Percentiles rank a stretch among this genome's conserved stretches.
Conservation (phyloP, 192 early-diverging fungal genomes). For the Spizellomyces sp. region DNA sequence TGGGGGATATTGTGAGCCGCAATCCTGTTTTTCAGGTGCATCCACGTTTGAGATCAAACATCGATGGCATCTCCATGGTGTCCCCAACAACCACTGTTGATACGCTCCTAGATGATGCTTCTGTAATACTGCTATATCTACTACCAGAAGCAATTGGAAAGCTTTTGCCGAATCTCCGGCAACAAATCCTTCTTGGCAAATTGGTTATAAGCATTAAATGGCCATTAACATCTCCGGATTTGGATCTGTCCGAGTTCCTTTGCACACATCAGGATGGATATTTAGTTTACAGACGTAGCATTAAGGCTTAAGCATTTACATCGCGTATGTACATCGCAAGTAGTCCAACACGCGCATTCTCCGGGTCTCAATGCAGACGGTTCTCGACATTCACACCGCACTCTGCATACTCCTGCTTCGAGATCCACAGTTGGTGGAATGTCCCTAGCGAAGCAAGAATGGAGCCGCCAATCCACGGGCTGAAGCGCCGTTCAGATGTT, state of each 20-base stretch:
- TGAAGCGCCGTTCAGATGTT: constrained; percentile 83
- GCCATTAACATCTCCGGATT: background rate
- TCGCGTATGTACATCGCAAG: background rate
- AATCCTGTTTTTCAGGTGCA: background rate
- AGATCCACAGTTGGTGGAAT: constrained; percentile 99
- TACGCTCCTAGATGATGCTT: background rate
- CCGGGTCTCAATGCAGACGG: constrained; percentile 37
- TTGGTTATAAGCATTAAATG: constrained; percentile 9
- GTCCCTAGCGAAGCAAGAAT: constrained; percentile 93
- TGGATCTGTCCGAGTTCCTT: background rate
- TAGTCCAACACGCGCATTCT: background rate
- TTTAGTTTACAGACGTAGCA: constrained; percentile 2
- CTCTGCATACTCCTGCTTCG: constrained; percentile 93
- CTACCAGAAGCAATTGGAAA: constrained; percentile 10
- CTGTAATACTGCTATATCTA: background rate
- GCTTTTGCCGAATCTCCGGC: background rate
- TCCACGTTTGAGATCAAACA: background rate
- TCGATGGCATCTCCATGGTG: background rate
- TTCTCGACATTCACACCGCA: constrained; percentile 81
- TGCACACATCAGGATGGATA: background rate
- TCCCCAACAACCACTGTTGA: background rate
- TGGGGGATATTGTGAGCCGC: background rate
- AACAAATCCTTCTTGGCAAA: background rate
- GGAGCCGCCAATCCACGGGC: constrained; percentile 97
- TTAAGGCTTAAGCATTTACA: background rate